phyloP scores from a whole-genome alignment of 2,329 filamentous ascomycete genomes.

The Polychaeton citri region DNA sequence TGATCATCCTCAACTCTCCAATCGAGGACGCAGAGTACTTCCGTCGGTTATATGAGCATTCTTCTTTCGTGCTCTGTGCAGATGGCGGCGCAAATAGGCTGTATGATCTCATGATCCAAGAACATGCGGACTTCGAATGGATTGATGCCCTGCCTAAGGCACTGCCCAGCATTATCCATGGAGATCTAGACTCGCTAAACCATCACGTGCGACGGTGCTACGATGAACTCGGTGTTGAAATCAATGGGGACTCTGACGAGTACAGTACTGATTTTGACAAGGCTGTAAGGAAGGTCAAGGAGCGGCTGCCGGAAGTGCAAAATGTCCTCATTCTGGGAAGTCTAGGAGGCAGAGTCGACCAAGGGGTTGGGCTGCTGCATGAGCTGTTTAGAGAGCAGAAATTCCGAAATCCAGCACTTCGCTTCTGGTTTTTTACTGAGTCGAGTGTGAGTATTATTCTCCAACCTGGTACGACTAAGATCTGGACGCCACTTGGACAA shows the following conservation, averaged over 20 bases:
- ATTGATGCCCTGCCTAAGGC: conserved; percentile 11
- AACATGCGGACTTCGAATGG: conserved; percentile 5
- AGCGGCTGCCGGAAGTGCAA: conserved; percentile 9
- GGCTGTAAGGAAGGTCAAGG: conserved; percentile 47
- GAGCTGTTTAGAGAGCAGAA: conserved; percentile 52
- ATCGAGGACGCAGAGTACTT: conserved; percentile 40
- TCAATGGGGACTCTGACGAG: conserved; percentile 66
- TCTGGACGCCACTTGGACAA: conserved; percentile 44
- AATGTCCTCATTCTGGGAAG: conserved; percentile 68
- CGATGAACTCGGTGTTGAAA: conserved; percentile 41
- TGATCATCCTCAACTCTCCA: conserved; percentile 50
- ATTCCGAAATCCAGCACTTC: conserved; percentile 25
- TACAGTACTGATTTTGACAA: conserved; percentile 88
- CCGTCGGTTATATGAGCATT: conserved; percentile 35
- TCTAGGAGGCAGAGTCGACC: conserved; percentile 80
- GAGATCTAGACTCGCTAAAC: conserved; percentile 77
- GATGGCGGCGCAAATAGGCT: conserved; percentile 85
- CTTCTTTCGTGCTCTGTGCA: conserved; percentile 60
- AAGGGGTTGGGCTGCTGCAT: conserved; percentile 78
- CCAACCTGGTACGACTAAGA: conserved; percentile 51
- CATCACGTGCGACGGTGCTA: conserved; percentile 54
- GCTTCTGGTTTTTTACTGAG: conserved; percentile 66
- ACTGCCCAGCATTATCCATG: conserved; percentile 54
- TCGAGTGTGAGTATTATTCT: conserved; percentile 73
- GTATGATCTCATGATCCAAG: conserved; percentile 33